phyloP scores from a whole-genome alignment of 345 rosid genomes.

The Citrus hindsii region DNA sequence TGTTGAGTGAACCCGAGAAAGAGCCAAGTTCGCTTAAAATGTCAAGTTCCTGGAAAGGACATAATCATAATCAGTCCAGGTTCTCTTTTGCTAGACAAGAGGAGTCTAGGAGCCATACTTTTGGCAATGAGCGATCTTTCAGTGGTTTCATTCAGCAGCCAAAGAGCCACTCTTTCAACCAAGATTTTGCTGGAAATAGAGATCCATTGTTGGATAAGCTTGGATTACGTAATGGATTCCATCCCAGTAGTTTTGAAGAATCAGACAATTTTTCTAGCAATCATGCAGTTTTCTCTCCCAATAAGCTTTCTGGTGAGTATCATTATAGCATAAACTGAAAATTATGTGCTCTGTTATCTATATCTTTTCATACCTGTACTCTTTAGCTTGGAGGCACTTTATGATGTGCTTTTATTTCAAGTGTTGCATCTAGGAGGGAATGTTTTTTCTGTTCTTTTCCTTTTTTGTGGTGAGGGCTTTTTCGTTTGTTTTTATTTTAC shows the following conservation, averaged over 20 bases:
- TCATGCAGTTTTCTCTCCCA: slow-evolving; percentile 41
- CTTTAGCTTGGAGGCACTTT: neutral
- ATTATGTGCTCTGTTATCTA: neutral
- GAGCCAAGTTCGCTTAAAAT: slow-evolving; percentile 39
- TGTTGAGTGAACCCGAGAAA: slow-evolving; percentile 53
- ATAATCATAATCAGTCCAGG: slow-evolving; percentile 64
- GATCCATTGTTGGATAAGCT: slow-evolving; percentile 37
- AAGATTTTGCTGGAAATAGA: slow-evolving; percentile 40
- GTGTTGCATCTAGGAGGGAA: neutral
- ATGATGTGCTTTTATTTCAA: neutral
- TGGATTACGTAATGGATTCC: slow-evolving; percentile 46
- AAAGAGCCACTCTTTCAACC: slow-evolving; percentile 31
- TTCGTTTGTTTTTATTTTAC: neutral
- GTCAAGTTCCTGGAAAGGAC: slow-evolving; percentile 48
- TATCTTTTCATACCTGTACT: neutral
- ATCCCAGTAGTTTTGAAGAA: slow-evolving; percentile 46
- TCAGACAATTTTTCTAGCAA: slow-evolving; percentile 31
- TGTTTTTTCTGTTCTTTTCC: neutral
- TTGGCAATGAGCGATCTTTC: slow-evolving; percentile 34
- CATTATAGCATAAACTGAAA: neutral
- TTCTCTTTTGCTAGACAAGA: slow-evolving; percentile 88
- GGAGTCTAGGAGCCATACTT: slow-evolving; percentile 38
- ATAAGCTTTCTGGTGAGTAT: slow-evolving; percentile 59
- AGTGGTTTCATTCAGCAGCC: slow-evolving; percentile 35
- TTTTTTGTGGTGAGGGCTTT: neutral